Base-by-base conservation (phyloP, 768 basidiomycete genomes). In the Mycena vitilis region DNA sequence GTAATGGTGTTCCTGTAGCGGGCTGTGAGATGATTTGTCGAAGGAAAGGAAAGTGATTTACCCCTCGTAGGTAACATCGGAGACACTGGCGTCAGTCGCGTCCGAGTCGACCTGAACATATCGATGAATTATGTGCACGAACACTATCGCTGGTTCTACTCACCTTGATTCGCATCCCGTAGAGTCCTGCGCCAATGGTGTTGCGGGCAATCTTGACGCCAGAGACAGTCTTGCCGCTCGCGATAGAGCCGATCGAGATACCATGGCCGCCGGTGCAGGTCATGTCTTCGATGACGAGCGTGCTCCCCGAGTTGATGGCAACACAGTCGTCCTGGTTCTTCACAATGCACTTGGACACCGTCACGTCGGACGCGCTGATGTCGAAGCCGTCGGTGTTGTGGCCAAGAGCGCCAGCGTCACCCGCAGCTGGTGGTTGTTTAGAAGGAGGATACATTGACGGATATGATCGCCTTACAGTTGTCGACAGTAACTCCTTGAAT, bases 201-300 rank as follows among this genome's bases (percentile, higher is more conserved):
- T 88, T 88, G 18, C 75, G 73, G 1, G 49, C 60, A 68, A 88
- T 78, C 40, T 65, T 47, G 16, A 87, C 73, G 49, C 69, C 71
- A 0, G 80, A 79, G 20, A 87, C 83, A 2, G 76, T 73, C 5
- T 63, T 71, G 40, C 77, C 65, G 8, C 81, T 81, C 6, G 71
- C 52, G 62, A 85, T 82, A 2, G 86, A 85, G 20, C 84, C 87
- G 18, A 88, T 80, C 83, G 73, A 86, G 79, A 55, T 55, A 20
- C 87, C 87, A 60, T 88, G 87, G 10, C 87, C 84, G 20, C 78
- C 78, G 3, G 69, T 68, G 75, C 87, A 88, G 22, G 73, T 86
- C 81, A 51, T 80, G 45, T 66, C 77, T 63, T 77, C 86, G 54
- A 60, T 66, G 0, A 40, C 76, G 72, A 67, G 76, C 71, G 34